Conservation (phyloP, 345 rosid genomes). For the Diplotaxis tenuifolia region DNA sequence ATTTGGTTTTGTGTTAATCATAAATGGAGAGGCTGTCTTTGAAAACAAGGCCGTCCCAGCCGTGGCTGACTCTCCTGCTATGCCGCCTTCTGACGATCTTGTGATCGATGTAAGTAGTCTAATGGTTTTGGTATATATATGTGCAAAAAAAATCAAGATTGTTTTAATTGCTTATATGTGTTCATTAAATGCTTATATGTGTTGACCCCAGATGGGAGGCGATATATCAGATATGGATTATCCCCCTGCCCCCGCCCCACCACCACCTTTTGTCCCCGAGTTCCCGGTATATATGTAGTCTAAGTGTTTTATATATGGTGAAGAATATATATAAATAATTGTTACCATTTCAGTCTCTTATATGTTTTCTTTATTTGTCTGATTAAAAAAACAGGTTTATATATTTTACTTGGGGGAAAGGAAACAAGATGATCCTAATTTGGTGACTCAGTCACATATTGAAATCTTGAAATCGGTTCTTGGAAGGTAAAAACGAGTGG, state of each 20-base stretch:
- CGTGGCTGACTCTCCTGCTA: neutral
- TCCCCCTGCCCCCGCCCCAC: neutral
- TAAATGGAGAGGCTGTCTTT: conserved; percentile 16
- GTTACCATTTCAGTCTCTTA: conserved; percentile 2
- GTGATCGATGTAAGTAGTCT: conserved; percentile 2
- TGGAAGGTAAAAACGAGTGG: conserved; percentile 26
- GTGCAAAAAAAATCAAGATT: neutral
- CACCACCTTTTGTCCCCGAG: conserved; percentile 13
- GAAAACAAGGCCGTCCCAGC: neutral
- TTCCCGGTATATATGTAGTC: conserved; percentile 17
- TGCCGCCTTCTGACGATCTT: neutral
- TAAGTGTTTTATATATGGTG: neutral
- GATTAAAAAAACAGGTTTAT: conserved; percentile 23
- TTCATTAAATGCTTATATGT: neutral
- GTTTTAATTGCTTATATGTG: conserved; percentile 13
- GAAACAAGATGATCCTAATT: conserved; percentile 13
- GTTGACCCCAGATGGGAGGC: neutral
- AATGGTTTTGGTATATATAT: neutral
- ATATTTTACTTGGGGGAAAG: conserved; percentile 31
- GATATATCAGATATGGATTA: neutral
- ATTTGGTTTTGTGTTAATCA: conserved; percentile 15
- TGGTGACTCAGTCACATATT: conserved; percentile 18
- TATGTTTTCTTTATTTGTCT: neutral
- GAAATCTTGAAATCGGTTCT: conserved; percentile 27
- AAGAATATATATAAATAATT: neutral